Evolutionary conservation across 2,329 filamentous ascomycete species (phyloP).

Genomic region (Fusarium poae): DNA sequence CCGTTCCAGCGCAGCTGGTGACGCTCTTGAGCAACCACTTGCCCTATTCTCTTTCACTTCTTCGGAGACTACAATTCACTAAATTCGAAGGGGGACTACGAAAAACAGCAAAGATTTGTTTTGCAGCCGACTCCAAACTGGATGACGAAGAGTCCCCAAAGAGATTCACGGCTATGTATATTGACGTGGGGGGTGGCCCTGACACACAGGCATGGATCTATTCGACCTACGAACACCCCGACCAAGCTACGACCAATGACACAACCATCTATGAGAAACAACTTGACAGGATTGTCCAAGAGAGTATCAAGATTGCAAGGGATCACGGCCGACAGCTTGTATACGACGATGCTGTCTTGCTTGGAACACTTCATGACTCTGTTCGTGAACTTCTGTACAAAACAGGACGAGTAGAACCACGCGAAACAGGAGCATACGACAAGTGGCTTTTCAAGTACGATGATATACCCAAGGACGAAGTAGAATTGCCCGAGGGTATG

Average conservation of each 20-base stretch:
- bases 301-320: conserved; percentile 48
- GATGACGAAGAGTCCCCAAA: not conserved
- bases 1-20: conserved; percentile 57
- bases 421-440: conserved; percentile 55
- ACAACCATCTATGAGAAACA: conserved; percentile 51
- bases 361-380: conserved; percentile 53
- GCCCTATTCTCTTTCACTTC: conserved; percentile 70
- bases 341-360: conserved; percentile 52
- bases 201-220: conserved; percentile 77
- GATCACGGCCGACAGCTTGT: conserved; percentile 38
- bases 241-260: conserved; percentile 12
- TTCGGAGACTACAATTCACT: conserved; percentile 73
- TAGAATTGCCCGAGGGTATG: conserved; percentile 61
- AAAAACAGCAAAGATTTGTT: conserved; percentile 59
- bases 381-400: conserved; percentile 46
- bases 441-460: conserved; percentile 71
- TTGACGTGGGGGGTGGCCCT: conserved; percentile 70
- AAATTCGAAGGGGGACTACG: conserved; percentile 58
- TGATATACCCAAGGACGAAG: conserved; percentile 56
- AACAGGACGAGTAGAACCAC: conserved; percentile 46
- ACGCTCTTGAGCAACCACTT: conserved; percentile 63
- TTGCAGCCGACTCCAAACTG: conserved; percentile 46
- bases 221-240: conserved; percentile 61
- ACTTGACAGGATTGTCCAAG: conserved; percentile 51
- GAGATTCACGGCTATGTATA: conserved; percentile 68